phyloP scores from a whole-genome alignment of 805 yeast species.

The Metschnikowia peoriensis region DNA sequence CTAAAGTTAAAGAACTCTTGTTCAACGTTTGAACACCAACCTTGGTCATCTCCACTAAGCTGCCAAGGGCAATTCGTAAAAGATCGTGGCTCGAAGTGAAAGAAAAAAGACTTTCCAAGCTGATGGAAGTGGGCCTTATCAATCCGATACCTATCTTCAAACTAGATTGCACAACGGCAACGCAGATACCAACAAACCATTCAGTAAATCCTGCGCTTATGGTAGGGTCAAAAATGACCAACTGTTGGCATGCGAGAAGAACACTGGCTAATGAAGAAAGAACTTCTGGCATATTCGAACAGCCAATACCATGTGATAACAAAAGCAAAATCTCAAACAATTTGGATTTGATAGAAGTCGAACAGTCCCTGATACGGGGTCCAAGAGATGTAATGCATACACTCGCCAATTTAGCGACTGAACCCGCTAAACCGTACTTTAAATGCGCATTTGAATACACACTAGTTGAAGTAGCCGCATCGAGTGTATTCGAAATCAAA shows the following conservation, averaged over 20 bases:
- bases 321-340: constrained; percentile 29
- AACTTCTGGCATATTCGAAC: constrained; percentile 26
- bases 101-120: constrained; percentile 43
- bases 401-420: constrained; percentile 26
- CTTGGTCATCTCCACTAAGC: constrained; percentile 52
- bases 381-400: constrained; percentile 36
- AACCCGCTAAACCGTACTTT: constrained; percentile 29
- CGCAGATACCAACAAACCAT: constrained; percentile 27
- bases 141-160: constrained; percentile 35
- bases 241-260: constrained; percentile 33
- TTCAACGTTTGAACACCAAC: constrained; percentile 31
- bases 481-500: constrained; percentile 36
- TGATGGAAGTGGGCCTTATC: constrained; percentile 36
- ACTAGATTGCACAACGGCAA: constrained; percentile 30
- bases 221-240: constrained; percentile 37
- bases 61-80: constrained; percentile 47
- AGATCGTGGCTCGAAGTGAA: constrained; percentile 41
- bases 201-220: constrained; percentile 32
- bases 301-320: constrained; percentile 33
- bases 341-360: constrained; percentile 18
- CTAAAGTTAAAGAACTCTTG: constrained; percentile 46
- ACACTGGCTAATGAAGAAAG: constrained; percentile 23
- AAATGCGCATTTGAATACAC: constrained; percentile 35
- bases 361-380: constrained; percentile 31
- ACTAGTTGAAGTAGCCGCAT: constrained; percentile 34